Percentiles rank a stretch among this genome's conserved stretches.
Evolutionary conservation across 768 basidiomycete species (phyloP).

Genomic region (Lactarius akahatsu): DNA sequence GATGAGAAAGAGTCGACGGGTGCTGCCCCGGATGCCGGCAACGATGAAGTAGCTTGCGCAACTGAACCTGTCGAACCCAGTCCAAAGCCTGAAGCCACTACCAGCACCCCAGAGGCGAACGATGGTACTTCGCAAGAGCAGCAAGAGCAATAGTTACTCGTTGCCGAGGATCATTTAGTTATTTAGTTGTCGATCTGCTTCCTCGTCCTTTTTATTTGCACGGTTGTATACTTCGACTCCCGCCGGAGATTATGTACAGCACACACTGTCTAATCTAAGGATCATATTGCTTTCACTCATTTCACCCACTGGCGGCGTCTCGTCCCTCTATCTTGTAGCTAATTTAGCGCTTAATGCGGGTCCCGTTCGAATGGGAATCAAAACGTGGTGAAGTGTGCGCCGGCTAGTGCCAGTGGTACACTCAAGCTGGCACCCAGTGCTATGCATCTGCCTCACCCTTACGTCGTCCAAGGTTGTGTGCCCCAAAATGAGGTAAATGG

Average conservation of each 20-base stretch:
- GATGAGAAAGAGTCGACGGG: conserved; percentile 3
- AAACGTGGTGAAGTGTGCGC: background rate
- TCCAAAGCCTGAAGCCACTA: background rate
- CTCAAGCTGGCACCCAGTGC: background rate
- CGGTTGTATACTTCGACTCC: conserved; percentile 6
- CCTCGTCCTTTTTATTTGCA: background rate
- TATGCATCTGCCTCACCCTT: background rate
- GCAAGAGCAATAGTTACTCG: background rate
- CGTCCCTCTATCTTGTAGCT: no score
- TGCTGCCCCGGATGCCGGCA: conserved; percentile 1
- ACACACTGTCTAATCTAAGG: conserved; percentile 8
- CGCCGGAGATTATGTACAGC: background rate
- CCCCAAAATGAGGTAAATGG: conserved; percentile 17
- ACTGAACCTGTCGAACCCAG: background rate
- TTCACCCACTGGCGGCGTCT: background rate
- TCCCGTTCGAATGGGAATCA: background rate
- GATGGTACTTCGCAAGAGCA: background rate
- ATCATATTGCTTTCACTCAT: conserved; percentile 1
- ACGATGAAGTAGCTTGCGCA: conserved; percentile 1
- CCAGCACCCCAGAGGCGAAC: background rate
- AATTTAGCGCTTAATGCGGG: background rate
- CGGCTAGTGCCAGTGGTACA: background rate
- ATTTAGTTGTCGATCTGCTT: background rate
- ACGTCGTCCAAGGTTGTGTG: background rate
- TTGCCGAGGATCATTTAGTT: background rate